Percentiles rank a stretch among this genome's conserved stretches.
phyloP scores from a whole-genome alignment of 192 early-diverging fungal genomes.

The Entophlyctis luteolus region DNA sequence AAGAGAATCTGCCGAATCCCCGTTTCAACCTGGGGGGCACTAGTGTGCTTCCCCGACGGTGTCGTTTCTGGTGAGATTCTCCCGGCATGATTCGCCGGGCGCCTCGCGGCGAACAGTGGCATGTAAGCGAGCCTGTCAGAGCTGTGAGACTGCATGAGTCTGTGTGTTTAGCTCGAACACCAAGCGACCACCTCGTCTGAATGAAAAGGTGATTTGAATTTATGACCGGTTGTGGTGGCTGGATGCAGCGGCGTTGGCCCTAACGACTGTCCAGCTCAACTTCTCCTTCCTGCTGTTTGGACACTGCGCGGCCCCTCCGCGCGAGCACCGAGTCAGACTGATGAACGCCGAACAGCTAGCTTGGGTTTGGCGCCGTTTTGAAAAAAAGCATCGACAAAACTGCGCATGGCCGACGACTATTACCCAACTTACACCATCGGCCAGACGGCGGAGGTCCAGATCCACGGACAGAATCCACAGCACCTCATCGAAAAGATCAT shows the following conservation, averaged over 20 bases:
- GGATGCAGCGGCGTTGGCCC: too few relatives aligned
- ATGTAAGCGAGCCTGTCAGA: slow-evolving; percentile 23
- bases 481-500: slow-evolving; percentile 93
- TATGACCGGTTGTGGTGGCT: too few relatives aligned
- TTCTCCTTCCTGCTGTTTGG: too few relatives aligned
- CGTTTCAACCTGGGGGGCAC: slow-evolving; percentile 24
- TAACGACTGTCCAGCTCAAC: too few relatives aligned
- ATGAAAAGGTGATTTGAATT: too few relatives aligned
- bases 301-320: too few relatives aligned
- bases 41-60: not conserved
- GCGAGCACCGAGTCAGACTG: too few relatives aligned
- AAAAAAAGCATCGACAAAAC: too few relatives aligned
- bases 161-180: slow-evolving; percentile 17
- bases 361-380: too few relatives aligned
- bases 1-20: slow-evolving; percentile 21
- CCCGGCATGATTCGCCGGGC: slow-evolving; percentile 11
- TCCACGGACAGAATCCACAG: slow-evolving; percentile 92
- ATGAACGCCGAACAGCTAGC: too few relatives aligned
- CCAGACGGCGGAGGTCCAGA: slow-evolving; percentile 50
- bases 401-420: too few relatives aligned
- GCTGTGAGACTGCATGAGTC: not conserved
- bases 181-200: slow-evolving; percentile 23
- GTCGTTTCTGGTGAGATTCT: slow-evolving; percentile 19
- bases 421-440: not conserved
- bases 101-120: slow-evolving; percentile 11